Conservation (phyloP, 2,329 filamentous ascomycete genomes). For the Monosporascus sp. region DNA sequence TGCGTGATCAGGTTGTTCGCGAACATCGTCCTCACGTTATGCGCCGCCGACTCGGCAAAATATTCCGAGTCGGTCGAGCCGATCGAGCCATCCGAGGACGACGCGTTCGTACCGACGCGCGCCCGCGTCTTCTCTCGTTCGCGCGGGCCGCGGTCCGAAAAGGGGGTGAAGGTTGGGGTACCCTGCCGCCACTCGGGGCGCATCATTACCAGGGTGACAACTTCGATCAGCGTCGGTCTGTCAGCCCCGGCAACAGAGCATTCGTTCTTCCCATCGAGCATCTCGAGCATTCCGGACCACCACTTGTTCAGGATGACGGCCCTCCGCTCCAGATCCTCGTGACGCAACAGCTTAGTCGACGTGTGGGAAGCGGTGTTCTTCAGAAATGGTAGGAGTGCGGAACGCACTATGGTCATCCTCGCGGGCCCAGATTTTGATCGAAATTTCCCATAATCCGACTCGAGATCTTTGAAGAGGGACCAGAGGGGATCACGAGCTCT, state of each 20-base stretch:
- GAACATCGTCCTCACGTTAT: conserved; percentile 86
- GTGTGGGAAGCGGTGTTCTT: conserved; percentile 62
- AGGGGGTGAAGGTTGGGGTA: conserved; percentile 60
- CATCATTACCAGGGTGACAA: conserved; percentile 76
- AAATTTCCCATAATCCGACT: conserved; percentile 50
- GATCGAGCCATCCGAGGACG: conserved; percentile 59
- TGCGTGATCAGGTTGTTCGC: conserved; percentile 75
- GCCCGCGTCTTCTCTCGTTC: conserved; percentile 41
- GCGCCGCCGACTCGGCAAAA: conserved; percentile 64
- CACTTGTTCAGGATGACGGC: conserved; percentile 80
- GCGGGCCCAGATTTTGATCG: conserved; percentile 65
- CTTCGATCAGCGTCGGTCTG: conserved; percentile 73
- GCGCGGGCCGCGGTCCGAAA: conserved; percentile 48
- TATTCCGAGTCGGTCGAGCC: conserved; percentile 45
- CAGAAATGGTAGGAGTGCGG: conserved; percentile 70
- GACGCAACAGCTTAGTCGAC: conserved; percentile 57
- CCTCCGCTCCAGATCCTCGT: conserved; percentile 78
- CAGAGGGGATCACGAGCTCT: conserved; percentile 46
- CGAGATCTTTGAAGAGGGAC: conserved; percentile 49
- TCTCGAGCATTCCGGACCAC: conserved; percentile 79
- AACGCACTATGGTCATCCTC: conserved; percentile 71
- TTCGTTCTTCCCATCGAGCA: conserved; percentile 60
- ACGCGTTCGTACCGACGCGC: conserved; percentile 48
- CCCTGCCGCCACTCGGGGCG: conserved; percentile 79
- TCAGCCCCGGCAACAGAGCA: conserved; percentile 81